These are phyloP conservation scores for Pseudozyma tsukubaensis DNA, from an alignment of 1,284 basidiomycete species.

Conservation along the genomic window DNA sequence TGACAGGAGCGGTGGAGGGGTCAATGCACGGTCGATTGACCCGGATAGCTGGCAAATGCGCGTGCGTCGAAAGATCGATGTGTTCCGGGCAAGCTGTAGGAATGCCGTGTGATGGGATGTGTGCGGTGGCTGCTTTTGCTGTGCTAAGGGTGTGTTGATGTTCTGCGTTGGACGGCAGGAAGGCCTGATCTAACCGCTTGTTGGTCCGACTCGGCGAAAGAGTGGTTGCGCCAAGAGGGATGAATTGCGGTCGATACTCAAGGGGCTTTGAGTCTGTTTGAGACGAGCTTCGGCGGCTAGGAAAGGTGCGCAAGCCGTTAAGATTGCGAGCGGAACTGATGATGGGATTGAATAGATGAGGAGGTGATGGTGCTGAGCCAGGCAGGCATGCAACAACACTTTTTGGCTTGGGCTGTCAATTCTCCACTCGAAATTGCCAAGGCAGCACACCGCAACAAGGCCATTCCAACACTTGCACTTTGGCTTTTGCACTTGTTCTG, in stretches of 20 bases:
- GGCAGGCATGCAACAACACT: constrained; percentile 3
- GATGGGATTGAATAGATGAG: neutral
- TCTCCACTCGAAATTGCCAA: constrained; percentile 5
- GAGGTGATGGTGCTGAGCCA: neutral
- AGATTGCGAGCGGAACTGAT: too few species aligned
- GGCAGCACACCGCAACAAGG: constrained; percentile 12
- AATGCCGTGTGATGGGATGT: too few species aligned
- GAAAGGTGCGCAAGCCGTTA: too few species aligned
- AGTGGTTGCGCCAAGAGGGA: neutral
- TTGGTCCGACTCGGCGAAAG: neutral
- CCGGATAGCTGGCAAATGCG: neutral
- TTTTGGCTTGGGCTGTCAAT: neutral
- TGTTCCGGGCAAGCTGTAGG: too few species aligned
- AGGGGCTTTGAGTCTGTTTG: too few species aligned
- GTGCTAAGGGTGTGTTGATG: neutral
- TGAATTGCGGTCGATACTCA: too few species aligned
- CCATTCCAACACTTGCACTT: neutral
- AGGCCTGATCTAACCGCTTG: neutral
- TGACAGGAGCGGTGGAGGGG: neutral
- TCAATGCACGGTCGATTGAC: neutral
- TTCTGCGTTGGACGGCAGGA: neutral
- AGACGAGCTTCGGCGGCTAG: too few species aligned
- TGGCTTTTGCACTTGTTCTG: neutral
- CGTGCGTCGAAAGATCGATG: too few species aligned
- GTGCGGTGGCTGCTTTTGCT: neutral